A percentile compares a stretch with the other conserved stretches of the same genome.
These are phyloP conservation scores for Hypoxylon sp. DNA, from an alignment of 2,329 filamentous ascomycete genomes.

Conservation along the genomic window DNA sequence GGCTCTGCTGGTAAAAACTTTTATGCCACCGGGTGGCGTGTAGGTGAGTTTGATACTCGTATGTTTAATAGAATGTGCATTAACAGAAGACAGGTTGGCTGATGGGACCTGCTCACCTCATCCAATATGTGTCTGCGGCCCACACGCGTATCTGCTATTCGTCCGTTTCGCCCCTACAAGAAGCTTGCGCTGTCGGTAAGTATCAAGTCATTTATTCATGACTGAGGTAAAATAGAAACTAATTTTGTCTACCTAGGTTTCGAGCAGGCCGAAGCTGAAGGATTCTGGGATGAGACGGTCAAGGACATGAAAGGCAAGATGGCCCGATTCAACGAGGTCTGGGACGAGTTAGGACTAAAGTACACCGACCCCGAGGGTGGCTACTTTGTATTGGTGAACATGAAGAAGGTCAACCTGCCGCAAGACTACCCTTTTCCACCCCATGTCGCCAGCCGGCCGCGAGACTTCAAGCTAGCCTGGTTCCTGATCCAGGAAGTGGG, in stretches of 20 bases:
- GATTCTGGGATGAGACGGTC: constrained; percentile 88
- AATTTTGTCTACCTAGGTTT: constrained; percentile 74
- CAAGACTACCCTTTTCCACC: constrained; percentile 86
- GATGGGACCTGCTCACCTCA: constrained; percentile 86
- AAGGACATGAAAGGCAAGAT: constrained; percentile 91
- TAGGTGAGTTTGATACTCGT: constrained; percentile 57
- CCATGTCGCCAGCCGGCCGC: constrained; percentile 83
- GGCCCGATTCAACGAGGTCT: constrained; percentile 83
- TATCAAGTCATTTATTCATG: constrained; percentile 3
- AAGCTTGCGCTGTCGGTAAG: constrained; percentile 83
- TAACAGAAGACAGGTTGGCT: constrained; percentile 71
- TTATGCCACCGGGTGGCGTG: constrained; percentile 96
- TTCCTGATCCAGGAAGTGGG: constrained; percentile 97
- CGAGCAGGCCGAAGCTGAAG: constrained; percentile 82
- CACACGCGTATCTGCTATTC: constrained; percentile 98
- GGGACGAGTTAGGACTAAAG: constrained; percentile 76
- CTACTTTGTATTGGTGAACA: constrained; percentile 96
- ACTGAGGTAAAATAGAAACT: constrained; percentile 2
- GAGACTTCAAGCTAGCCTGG: constrained; percentile 96
- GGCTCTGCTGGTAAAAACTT: constrained; percentile 98
- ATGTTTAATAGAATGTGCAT: neutral
- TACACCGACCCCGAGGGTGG: constrained; percentile 95
- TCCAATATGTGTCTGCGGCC: constrained; percentile 90
- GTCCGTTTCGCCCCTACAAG: constrained; percentile 90
- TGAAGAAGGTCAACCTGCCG: constrained; percentile 86